phyloP scores from a whole-genome alignment of 768 basidiomycete genomes.

The Fomitopsis serialis region DNA sequence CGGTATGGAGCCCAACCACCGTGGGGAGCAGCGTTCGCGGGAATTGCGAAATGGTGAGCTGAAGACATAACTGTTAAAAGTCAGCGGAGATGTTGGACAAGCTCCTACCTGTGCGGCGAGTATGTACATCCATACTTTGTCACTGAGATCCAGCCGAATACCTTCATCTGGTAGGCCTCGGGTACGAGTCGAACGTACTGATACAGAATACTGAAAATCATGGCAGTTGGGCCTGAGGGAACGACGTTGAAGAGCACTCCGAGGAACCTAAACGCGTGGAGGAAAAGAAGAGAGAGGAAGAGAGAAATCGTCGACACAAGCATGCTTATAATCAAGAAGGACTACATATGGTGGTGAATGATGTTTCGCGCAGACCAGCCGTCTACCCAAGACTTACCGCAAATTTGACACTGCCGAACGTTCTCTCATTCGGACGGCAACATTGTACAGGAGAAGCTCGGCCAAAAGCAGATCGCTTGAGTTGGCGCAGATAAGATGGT shows the following conservation, averaged over 20 bases:
- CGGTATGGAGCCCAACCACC: slow-evolving; percentile 59
- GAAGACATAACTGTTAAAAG: background rate
- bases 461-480: slow-evolving; percentile 83
- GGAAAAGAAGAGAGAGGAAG: slow-evolving; percentile 56
- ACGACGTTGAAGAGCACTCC: slow-evolving; percentile 67
- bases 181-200: slow-evolving; percentile 81
- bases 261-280: slow-evolving; percentile 37
- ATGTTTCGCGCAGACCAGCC: background rate
- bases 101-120: slow-evolving; percentile 61
- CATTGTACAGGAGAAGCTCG: slow-evolving; percentile 67
- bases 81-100: background rate
- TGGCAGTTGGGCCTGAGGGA: slow-evolving; percentile 67
- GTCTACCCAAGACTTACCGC: slow-evolving; percentile 48
- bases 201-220: slow-evolving; percentile 78
- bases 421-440: slow-evolving; percentile 73
- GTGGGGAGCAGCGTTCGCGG: slow-evolving; percentile 64
- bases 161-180: slow-evolving; percentile 63
- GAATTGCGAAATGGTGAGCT: slow-evolving; percentile 67
- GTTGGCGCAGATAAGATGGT: slow-evolving; percentile 75
- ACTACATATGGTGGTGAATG: slow-evolving; percentile 6
- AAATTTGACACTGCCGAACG: slow-evolving; percentile 84
- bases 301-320: slow-evolving; percentile 64
- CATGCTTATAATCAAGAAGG: slow-evolving; percentile 46
- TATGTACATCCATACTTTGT: slow-evolving; percentile 71
- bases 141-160: slow-evolving; percentile 73